Percentiles rank a stretch among this genome's conserved stretches.
Conservation (phyloP, 495 filamentous ascomycete species). For the Diplogelasinospora grovesii region DNA sequence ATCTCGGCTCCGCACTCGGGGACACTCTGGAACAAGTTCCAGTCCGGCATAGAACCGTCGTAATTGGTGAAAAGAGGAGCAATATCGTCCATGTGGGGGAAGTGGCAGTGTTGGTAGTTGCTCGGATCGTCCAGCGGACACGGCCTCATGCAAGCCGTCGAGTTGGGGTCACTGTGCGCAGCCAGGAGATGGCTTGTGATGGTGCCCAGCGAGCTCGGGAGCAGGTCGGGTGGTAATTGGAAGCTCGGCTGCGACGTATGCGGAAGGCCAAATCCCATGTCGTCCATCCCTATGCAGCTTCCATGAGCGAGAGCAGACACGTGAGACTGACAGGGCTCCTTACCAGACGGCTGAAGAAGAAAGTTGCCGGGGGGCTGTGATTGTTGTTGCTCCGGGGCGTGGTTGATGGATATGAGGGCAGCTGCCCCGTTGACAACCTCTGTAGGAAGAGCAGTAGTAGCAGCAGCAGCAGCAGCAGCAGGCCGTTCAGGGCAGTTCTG, state of each 20-base stretch:
- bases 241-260: constrained; percentile 9
- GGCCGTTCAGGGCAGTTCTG: constrained; percentile 24
- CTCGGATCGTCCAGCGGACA: constrained; percentile 25
- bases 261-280: constrained; percentile 13
- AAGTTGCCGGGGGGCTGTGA: too few species aligned
- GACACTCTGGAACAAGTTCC: constrained; percentile 13
- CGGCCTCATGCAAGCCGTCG: constrained; percentile 18
- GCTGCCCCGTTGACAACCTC: constrained; percentile 26
- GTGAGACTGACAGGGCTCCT: too few species aligned
- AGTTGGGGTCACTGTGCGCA: constrained; percentile 16
- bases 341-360: constrained; percentile 10
- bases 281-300: constrained; percentile 7
- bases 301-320: constrained; percentile 4
- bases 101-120: constrained; percentile 21
- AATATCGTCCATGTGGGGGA: constrained; percentile 16
- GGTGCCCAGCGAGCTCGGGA: constrained; percentile 11
- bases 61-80: constrained; percentile 15
- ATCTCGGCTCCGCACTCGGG: constrained; percentile 26
- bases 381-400: constrained; percentile 14
- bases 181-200: constrained; percentile 24
- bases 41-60: constrained; percentile 3
- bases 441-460: constrained; percentile 6
- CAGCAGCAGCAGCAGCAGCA: neutral
- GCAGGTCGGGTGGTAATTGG: constrained; percentile 7
- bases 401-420: constrained; percentile 30